phyloP scores from a whole-genome alignment of 768 basidiomycete species.

The Mycena rosella region DNA sequence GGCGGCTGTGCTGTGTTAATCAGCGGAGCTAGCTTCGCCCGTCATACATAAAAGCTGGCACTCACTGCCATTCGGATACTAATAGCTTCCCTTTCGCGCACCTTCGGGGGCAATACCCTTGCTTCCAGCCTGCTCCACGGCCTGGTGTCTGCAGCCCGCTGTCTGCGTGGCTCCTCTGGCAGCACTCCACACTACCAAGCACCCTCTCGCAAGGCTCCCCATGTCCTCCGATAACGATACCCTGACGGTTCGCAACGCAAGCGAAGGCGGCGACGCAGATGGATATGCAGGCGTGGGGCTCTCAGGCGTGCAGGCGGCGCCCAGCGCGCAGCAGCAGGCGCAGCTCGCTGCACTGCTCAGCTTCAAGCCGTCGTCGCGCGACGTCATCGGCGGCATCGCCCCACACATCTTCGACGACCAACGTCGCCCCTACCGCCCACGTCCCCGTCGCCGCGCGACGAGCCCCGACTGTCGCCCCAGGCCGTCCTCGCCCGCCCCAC shows the following conservation, averaged over 20 bases:
- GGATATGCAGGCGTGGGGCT: no score
- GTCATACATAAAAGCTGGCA: not conserved
- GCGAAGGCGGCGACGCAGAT: no score
- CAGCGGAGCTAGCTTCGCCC: not conserved
- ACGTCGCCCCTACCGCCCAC: not conserved
- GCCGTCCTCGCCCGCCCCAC: not conserved
- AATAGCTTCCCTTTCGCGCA: not conserved
- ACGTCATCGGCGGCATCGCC: conserved; percentile 36
- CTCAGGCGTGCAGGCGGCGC: not conserved
- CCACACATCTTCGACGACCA: conserved; percentile 36
- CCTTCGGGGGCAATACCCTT: not conserved
- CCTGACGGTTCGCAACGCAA: not conserved
- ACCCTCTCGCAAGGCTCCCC: not conserved
- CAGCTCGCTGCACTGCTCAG: conserved; percentile 31
- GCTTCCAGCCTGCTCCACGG: conserved; percentile 1
- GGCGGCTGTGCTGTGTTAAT: conserved; percentile 1
- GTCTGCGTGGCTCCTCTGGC: not conserved
- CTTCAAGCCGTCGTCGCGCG: conserved; percentile 35
- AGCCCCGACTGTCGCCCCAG: conserved; percentile 4
- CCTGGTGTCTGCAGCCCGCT: conserved; percentile 13
- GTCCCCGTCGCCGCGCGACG: conserved; percentile 10
- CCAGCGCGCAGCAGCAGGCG: conserved; percentile 21
- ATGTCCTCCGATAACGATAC: conserved; percentile 14
- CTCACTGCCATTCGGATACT: not conserved
- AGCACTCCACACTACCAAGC: not conserved